Conservation (phyloP, 1,139 yeast species). For the Suhomyces taliae region DNA sequence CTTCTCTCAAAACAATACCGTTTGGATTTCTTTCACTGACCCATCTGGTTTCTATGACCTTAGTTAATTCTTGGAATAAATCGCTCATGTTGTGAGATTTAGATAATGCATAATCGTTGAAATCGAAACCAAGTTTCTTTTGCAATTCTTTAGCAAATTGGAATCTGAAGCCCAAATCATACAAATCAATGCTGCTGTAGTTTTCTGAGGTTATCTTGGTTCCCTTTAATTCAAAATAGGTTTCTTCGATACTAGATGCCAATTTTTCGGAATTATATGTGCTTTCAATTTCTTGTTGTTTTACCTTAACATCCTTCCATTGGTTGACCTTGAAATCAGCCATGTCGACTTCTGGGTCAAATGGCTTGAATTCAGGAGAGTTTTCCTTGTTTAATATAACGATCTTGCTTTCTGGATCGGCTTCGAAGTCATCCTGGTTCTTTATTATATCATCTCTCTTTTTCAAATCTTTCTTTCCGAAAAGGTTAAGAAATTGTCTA, state of each 20-base stretch:
- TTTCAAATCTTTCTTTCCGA: conserved; percentile 23
- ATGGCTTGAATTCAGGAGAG: conserved; percentile 32
- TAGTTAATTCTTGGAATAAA: conserved; percentile 45
- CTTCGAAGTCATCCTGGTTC: conserved; percentile 42
- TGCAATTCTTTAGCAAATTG: conserved; percentile 58
- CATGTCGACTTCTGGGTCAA: conserved; percentile 32
- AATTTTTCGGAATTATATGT: conserved; percentile 29
- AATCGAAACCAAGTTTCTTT: conserved; percentile 56
- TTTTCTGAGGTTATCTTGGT: conserved; percentile 15
- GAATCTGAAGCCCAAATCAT: conserved; percentile 61
- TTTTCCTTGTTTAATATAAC: conserved; percentile 38
- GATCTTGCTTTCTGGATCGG: conserved; percentile 35
- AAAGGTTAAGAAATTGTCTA: conserved; percentile 19
- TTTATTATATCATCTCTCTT: conserved; percentile 36
- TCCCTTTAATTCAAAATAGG: conserved; percentile 27
- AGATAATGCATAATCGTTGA: conserved; percentile 65
- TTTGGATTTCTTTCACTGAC: conserved; percentile 70
- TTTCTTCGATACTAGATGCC: conserved; percentile 24
- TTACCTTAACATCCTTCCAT: conserved; percentile 36
- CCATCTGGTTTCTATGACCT: conserved; percentile 50
- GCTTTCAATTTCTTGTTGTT: conserved; percentile 29
- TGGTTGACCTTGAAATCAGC: conserved; percentile 34
- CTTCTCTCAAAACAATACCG: conserved; percentile 51
- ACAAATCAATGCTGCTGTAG: conserved; percentile 24
- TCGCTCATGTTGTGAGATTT: conserved; percentile 46